These are phyloP conservation scores for Uncinocarpus reesii DNA, from an alignment of 2,329 filamentous ascomycete genomes.

Conservation along the genomic window DNA sequence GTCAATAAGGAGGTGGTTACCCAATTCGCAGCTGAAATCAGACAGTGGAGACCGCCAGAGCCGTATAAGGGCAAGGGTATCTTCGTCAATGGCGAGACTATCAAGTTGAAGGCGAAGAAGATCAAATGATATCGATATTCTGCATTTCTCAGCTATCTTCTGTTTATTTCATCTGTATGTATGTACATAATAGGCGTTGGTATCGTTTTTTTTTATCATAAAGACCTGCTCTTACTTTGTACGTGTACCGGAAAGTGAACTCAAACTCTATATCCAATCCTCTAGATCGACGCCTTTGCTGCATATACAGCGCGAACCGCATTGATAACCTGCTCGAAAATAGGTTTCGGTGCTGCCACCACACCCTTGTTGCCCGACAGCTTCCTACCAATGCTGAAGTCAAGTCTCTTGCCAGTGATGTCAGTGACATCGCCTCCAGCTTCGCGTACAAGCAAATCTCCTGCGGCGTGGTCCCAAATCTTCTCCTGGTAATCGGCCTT, in stretches of 20 bases:
- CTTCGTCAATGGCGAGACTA: slow-evolving; percentile 94
- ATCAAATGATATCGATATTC: slow-evolving; percentile 55
- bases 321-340: slow-evolving; percentile 66
- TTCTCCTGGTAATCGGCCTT: slow-evolving; percentile 90
- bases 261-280: slow-evolving; percentile 8
- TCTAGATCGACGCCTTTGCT: slow-evolving; percentile 46
- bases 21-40: slow-evolving; percentile 80
- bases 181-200: slow-evolving; percentile 21
- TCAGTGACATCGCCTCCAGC: slow-evolving; percentile 89
- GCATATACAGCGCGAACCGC: slow-evolving; percentile 59
- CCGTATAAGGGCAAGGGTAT: slow-evolving; percentile 99
- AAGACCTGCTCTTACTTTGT: slow-evolving; percentile 1
- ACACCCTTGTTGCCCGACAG: slow-evolving; percentile 87
- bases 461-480: slow-evolving; percentile 98
- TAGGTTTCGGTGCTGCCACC: slow-evolving; percentile 67
- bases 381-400: slow-evolving; percentile 80
- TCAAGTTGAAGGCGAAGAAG: slow-evolving; percentile 97
- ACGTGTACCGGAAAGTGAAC: slow-evolving; percentile 1
- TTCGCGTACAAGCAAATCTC: slow-evolving; percentile 86
- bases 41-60: slow-evolving; percentile 81
- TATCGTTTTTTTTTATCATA: slow-evolving; percentile 10
- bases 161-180: slow-evolving; percentile 22
- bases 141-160: slow-evolving; percentile 8
- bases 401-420: slow-evolving; percentile 68
- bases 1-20: slow-evolving; percentile 76